Conservation (phyloP, 2,329 filamentous ascomycete species). For the Endoconidiophora laricicola region DNA sequence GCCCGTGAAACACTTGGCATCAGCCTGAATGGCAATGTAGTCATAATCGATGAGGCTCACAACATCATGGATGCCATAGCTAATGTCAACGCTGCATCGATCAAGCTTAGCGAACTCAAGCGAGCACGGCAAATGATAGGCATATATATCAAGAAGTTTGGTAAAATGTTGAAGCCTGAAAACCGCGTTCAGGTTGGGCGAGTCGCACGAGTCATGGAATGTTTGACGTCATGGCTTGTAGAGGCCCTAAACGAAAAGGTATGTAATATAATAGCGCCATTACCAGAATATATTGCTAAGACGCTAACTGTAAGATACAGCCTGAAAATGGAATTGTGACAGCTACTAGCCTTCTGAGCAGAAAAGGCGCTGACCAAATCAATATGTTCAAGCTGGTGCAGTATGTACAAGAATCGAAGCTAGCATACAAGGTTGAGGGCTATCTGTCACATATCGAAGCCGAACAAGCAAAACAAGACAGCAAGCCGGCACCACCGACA, state of each 20-base stretch:
- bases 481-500: slow-evolving; percentile 5
- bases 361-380: slow-evolving; percentile 86
- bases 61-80: slow-evolving; percentile 94
- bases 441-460: slow-evolving; percentile 53
- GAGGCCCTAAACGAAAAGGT: slow-evolving; percentile 33
- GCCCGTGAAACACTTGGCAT: slow-evolving; percentile 78
- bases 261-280: slow-evolving; percentile 12
- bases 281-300: background rate
- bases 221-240: slow-evolving; percentile 53
- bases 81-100: slow-evolving; percentile 65
- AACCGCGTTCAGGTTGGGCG: slow-evolving; percentile 87
- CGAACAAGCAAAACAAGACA: slow-evolving; percentile 22
- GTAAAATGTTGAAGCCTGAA: slow-evolving; percentile 73
- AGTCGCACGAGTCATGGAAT: slow-evolving; percentile 67
- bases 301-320: slow-evolving; percentile 18
- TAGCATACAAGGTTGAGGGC: slow-evolving; percentile 87
- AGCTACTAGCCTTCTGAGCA: slow-evolving; percentile 54
- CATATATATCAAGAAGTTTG: slow-evolving; percentile 72
- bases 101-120: slow-evolving; percentile 57
- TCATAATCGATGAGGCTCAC: slow-evolving; percentile 96
- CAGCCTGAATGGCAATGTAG: slow-evolving; percentile 68
- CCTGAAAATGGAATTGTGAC: slow-evolving; percentile 50
- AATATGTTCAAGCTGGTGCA: slow-evolving; percentile 77
- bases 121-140: slow-evolving; percentile 60
- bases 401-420: slow-evolving; percentile 81